Conservation (phyloP, 805 yeast genomes). For the Citeromyces matritensis region DNA sequence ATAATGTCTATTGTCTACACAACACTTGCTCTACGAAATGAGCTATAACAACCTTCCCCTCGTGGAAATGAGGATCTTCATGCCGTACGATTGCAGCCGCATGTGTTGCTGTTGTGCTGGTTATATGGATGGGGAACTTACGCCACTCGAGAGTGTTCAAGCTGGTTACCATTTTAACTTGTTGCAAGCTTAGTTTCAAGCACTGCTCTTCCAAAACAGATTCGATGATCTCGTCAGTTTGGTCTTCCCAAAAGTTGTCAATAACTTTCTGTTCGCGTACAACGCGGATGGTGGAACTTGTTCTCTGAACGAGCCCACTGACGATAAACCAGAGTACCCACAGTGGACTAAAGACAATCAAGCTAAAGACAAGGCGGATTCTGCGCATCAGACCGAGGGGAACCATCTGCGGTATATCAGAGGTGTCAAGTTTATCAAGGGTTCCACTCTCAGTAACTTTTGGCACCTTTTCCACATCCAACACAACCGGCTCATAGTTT, state of each 20-base stretch:
- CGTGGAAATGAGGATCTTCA: slow-evolving; percentile 36
- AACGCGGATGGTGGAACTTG: slow-evolving; percentile 14
- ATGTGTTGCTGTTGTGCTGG: slow-evolving; percentile 54
- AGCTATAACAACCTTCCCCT: slow-evolving; percentile 52
- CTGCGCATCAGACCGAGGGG: slow-evolving; percentile 21
- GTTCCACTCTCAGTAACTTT: slow-evolving; percentile 3
- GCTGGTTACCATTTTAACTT: slow-evolving; percentile 33
- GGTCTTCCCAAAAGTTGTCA: slow-evolving; percentile 9
- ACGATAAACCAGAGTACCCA: slow-evolving; percentile 46
- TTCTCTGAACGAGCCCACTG: slow-evolving; percentile 19
- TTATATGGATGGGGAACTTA: slow-evolving; percentile 57
- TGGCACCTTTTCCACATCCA: slow-evolving; percentile 34
- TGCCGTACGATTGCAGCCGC: slow-evolving; percentile 71
- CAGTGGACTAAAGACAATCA: slow-evolving; percentile 42
- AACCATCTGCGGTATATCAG: slow-evolving; percentile 8
- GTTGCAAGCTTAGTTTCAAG: slow-evolving; percentile 24
- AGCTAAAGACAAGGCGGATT: slow-evolving; percentile 31
- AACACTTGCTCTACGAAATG: slow-evolving; percentile 45
- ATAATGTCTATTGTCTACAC: too few relatives aligned
- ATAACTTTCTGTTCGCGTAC: slow-evolving; percentile 12
- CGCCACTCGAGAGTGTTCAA: slow-evolving; percentile 52
- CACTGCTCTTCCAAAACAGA: slow-evolving; percentile 46
- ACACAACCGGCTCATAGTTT: slow-evolving; percentile 40
- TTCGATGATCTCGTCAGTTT: slow-evolving; percentile 51
- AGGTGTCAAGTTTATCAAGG: background rate